These are phyloP conservation scores for Cladophialophora chaetospira DNA, from an alignment of 2,329 filamentous ascomycete species.

Conservation along the genomic window DNA sequence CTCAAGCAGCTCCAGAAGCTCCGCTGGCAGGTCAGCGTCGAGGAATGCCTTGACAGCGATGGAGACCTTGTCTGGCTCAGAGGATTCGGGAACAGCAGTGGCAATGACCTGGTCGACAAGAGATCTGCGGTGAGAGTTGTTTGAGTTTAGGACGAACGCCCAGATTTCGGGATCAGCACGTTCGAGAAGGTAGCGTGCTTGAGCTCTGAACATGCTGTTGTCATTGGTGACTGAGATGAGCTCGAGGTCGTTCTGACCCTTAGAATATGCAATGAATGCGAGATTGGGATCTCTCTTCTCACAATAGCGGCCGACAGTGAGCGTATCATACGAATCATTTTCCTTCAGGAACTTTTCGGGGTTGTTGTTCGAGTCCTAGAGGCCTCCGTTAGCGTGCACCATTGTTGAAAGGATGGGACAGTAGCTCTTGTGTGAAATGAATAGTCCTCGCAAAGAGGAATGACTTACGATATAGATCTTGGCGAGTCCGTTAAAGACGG, in stretches of 20 bases:
- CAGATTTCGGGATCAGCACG: constrained; percentile 88
- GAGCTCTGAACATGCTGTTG: constrained; percentile 99
- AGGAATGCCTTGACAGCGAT: constrained; percentile 93
- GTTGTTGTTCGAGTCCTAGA: constrained; percentile 87
- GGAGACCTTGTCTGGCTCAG: constrained; percentile 90
- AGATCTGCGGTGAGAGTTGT: constrained; percentile 92
- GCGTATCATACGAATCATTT: constrained; percentile 93
- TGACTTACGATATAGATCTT: constrained; percentile 90
- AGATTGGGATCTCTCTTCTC: constrained; percentile 97
- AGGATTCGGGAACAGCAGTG: constrained; percentile 89
- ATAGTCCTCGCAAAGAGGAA: neutral
- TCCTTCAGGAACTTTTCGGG: constrained; percentile 97
- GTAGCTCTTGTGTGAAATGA: neutral
- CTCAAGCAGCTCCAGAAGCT: constrained; percentile 95
- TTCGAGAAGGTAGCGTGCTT: constrained; percentile 91
- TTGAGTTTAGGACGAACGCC: constrained; percentile 90
- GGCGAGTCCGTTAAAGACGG: constrained; percentile 92
- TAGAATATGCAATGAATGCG: constrained; percentile 90
- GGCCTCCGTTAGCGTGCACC: neutral
- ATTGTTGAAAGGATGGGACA: neutral
- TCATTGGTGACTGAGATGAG: constrained; percentile 98
- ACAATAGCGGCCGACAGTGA: constrained; percentile 94
- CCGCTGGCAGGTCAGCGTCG: constrained; percentile 82
- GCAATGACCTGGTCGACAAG: constrained; percentile 95
- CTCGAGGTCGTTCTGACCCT: constrained; percentile 96